Percentiles rank a stretch among this genome's conserved stretches.
Conservation (phyloP, 768 basidiomycete genomes). For the Neoboletus magnificus region DNA sequence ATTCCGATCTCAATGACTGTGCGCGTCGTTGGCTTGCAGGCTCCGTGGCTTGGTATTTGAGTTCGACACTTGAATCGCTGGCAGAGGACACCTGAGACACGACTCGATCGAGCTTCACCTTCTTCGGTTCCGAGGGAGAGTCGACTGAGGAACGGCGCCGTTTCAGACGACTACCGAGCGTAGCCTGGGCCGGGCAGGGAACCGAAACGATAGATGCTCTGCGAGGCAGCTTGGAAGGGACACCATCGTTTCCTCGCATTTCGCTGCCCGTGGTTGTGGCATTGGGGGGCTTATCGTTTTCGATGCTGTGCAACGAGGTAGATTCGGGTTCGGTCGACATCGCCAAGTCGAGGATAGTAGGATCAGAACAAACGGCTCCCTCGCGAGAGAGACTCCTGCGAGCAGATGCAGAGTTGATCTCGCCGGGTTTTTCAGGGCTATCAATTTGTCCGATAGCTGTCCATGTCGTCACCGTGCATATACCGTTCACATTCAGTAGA, state of each 20-base stretch:
- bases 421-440: neutral
- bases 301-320: neutral
- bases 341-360: neutral
- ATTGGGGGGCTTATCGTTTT: neutral
- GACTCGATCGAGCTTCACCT: slow-evolving; percentile 10
- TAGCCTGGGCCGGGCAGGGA: neutral
- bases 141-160: slow-evolving; percentile 11
- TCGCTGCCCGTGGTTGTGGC: neutral
- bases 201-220: neutral
- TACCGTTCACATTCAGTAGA: neutral
- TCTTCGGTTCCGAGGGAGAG: slow-evolving; percentile 11
- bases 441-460: neutral
- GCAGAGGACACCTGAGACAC: neutral
- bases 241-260: neutral
- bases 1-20: slow-evolving; percentile 35
- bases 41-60: slow-evolving; percentile 24
- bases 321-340: neutral
- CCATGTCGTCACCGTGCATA: slow-evolving; percentile 6
- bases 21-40: slow-evolving; percentile 44
- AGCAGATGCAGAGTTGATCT: neutral
- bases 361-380: neutral
- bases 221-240: neutral
- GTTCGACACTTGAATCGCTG: neutral
- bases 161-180: slow-evolving; percentile 3
- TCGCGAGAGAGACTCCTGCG: neutral